Conservation (phyloP, 139 green algal species). For the Chlorella sp. region DNA sequence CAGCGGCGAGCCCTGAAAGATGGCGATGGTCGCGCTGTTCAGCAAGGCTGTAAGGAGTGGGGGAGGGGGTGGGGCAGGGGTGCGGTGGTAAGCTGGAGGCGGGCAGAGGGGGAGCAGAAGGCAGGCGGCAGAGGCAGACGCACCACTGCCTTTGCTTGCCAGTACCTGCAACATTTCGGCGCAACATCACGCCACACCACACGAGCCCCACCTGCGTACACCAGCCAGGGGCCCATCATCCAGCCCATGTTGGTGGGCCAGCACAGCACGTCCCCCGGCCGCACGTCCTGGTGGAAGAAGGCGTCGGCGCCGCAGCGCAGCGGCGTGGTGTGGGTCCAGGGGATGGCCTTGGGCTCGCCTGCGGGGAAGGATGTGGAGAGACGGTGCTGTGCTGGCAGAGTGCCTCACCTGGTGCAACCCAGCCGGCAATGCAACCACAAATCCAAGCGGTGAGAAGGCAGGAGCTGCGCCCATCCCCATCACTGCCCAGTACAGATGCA, state of each 20-base stretch:
- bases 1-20: constrained; percentile 84
- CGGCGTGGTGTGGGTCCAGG: constrained; percentile 89
- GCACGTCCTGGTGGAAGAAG: constrained; percentile 79
- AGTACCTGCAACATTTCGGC: too few species aligned
- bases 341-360: constrained; percentile 95
- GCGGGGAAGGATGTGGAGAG: background rate
- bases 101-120: background rate
- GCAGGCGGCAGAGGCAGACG: too few species aligned
- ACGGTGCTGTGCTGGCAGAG: background rate
- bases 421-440: too few species aligned
- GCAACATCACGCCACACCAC: too few species aligned
- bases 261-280: constrained; percentile 68
- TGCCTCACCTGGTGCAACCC: too few species aligned
- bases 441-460: too few species aligned
- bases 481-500: background rate
- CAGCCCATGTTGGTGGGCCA: constrained; percentile 96
- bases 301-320: constrained; percentile 81
- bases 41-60: constrained; percentile 65
- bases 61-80: background rate
- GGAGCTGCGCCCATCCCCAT: too few species aligned
- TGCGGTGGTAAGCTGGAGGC: background rate
- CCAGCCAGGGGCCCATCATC: constrained; percentile 98
- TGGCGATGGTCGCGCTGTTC: constrained; percentile 85
- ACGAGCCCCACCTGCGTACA: constrained; percentile 72
- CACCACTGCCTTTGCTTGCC: too few species aligned